phyloP scores from a whole-genome alignment of 768 basidiomycete species.

The Collybia sordida region DNA sequence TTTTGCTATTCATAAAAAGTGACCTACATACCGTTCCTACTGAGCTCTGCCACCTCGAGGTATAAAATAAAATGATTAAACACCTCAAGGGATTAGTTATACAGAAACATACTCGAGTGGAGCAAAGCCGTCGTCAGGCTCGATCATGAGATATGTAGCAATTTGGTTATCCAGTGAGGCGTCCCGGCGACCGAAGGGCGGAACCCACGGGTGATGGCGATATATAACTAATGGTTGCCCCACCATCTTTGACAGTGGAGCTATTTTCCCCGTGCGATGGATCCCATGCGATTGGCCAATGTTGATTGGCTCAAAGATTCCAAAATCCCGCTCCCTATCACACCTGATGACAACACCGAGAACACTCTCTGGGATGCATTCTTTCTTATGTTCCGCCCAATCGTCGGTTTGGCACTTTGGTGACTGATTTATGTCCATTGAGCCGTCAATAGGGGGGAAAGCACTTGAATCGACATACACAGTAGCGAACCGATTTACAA shows the following conservation, averaged over 20 bases:
- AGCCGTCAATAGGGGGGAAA: background rate
- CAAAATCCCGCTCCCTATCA: background rate
- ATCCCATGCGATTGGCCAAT: slow-evolving; percentile 7
- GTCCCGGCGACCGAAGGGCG: background rate
- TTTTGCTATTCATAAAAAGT: background rate
- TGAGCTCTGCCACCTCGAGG: slow-evolving; percentile 7
- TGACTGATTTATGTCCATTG: background rate
- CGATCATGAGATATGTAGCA: slow-evolving; percentile 12
- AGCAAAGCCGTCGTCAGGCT: slow-evolving; percentile 3
- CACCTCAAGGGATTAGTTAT: background rate
- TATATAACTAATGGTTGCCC: slow-evolving; percentile 7
- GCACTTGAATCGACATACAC: background rate
- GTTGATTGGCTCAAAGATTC: slow-evolving; percentile 4
- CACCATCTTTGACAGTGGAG: slow-evolving; percentile 7
- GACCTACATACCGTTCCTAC: slow-evolving; percentile 5
- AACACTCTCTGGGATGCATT: slow-evolving; percentile 1
- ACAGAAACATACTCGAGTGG: background rate
- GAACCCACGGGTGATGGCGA: slow-evolving; percentile 6
- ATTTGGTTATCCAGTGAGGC: slow-evolving; percentile 7
- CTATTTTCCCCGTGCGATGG: slow-evolving; percentile 6
- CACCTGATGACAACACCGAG: slow-evolving; percentile 8
- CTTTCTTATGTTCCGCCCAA: slow-evolving; percentile 6
- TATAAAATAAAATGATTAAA: background rate
- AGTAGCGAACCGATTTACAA: slow-evolving; percentile 1
- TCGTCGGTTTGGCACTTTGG: slow-evolving; percentile 6